phyloP scores from a whole-genome alignment of 2,329 filamentous ascomycete genomes.

The Colletotrichum caudatum region DNA sequence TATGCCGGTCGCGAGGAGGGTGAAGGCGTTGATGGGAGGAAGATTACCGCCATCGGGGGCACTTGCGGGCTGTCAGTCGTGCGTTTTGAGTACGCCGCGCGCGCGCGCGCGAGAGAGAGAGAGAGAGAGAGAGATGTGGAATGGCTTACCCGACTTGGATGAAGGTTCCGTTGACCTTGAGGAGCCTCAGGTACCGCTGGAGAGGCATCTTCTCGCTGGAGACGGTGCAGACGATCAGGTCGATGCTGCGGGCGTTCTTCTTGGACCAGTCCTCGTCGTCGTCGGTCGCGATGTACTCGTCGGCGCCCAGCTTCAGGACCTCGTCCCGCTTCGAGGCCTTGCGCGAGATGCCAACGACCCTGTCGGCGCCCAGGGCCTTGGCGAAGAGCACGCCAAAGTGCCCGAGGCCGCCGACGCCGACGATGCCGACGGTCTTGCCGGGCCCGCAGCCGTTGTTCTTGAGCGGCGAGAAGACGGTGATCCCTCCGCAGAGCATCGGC shows the following conservation, averaged over 20 bases:
- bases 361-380: constrained; percentile 72
- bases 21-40: constrained; percentile 60
- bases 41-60: constrained; percentile 64
- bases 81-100: no score
- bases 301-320: constrained; percentile 67
- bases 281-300: constrained; percentile 58
- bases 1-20: constrained; percentile 66
- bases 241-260: constrained; percentile 63
- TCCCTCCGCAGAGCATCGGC: constrained; percentile 78
- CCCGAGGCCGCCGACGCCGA: constrained; percentile 76
- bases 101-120: no score
- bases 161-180: constrained; percentile 44
- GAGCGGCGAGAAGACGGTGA: constrained; percentile 75
- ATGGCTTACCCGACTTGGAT: constrained; percentile 45
- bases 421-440: constrained; percentile 74
- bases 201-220: constrained; percentile 61
- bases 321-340: constrained; percentile 66
- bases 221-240: constrained; percentile 71
- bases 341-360: constrained; percentile 70
- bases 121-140: no score
- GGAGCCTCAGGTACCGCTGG: constrained; percentile 68
- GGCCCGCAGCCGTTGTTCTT: constrained; percentile 72
- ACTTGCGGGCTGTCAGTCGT: constrained; percentile 25
- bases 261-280: constrained; percentile 66
- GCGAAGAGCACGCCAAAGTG: constrained; percentile 78